Evolutionary conservation across 768 basidiomycete species (phyloP), one percentile per base, ranked within the genome.

Genomic region (Boletellus ananas): DNA sequence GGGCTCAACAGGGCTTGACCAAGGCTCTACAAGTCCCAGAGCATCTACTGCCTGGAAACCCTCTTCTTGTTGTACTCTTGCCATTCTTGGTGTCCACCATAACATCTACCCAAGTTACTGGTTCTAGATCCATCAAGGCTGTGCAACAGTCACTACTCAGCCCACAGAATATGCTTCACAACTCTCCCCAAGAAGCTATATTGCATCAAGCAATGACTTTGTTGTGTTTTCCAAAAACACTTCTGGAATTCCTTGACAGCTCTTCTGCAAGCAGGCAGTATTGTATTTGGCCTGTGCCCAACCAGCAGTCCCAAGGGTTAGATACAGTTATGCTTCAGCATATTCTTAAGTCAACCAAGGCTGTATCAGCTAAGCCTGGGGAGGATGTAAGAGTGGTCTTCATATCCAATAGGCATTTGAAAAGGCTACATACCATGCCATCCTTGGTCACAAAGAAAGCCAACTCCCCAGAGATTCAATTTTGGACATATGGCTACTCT

Each of bases 401-500:
- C 51, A 74, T 87, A 20, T 84, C 89, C 60, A 75, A 81, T 14
- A 78, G 79, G 17, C 74, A 83, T 3, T 58, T 90, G 49, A 61
- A 61, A 37, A 72, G 65, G 1, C 51, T 90, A 9, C 70, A 76
- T 50, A 71, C 70, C 12, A 61, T 87, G 27, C 77, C 80, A 2
- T 69, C 65, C 3, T 63, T 87, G 29, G 72, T 70, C 10, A 72
- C 77, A 25, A 73, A 80, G 45, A 66, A 79, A 17, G 64, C 60
- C 23, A 73, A 76, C 18, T 64, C 66, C 3, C 67, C 72, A 25
- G 74, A 79, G 35, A 59, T 79, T 7, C 80, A 77, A 31, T 87
- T 89, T 56, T 80, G 81, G 60, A 78, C 78, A 1, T 91, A 84
- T 68, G 88, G 88, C 0, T 79, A 83, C 11, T 79, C 86, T 63